A percentile compares a stretch with the other conserved stretches of the same genome.
Evolutionary conservation across 306 rosid species (phyloP).

Genomic region (Astragalus membranaceus): DNA sequence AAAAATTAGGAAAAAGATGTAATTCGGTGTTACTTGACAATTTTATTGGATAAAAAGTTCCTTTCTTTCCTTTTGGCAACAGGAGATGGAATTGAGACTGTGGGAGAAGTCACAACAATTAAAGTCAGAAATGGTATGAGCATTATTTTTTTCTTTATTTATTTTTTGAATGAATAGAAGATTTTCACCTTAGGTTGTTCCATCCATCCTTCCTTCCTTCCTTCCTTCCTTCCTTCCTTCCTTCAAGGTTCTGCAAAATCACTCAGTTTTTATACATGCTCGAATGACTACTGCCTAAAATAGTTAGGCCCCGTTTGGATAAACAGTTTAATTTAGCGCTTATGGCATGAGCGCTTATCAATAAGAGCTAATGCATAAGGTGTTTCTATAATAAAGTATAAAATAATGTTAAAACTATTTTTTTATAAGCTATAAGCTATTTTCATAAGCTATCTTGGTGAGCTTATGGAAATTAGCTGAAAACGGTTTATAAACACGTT

Average conservation of each 20-base stretch:
- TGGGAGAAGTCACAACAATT: slow-evolving; percentile 71
- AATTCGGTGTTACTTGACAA: slow-evolving; percentile 3
- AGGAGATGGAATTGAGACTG: slow-evolving; percentile 89
- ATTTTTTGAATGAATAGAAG: slow-evolving; percentile 9
- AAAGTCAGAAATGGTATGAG: slow-evolving; percentile 76
- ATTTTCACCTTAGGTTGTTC: slow-evolving; percentile 8
- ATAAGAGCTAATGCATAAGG: too few species aligned
- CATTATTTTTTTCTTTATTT: neutral
- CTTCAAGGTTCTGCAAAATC: neutral
- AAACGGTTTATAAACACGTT: too few species aligned
- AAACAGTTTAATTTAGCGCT: too few species aligned
- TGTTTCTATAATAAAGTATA: too few species aligned
- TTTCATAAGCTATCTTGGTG: too few species aligned
- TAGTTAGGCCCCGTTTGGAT: neutral
- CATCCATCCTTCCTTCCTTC: neutral
- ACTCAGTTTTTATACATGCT: neutral
- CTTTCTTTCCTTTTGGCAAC: slow-evolving; percentile 31
- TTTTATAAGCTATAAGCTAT: too few species aligned
- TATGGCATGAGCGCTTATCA: too few species aligned
- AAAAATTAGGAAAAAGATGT: slow-evolving; percentile 13
- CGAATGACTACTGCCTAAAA: neutral
- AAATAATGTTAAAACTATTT: too few species aligned
- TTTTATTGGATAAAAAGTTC: slow-evolving; percentile 4
- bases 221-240: neutral
- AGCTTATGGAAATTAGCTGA: too few species aligned